These are phyloP conservation scores for Cymbopogon citratus DNA, from an alignment of 176 grass and related monocot genomes.

Conservation along the genomic window DNA sequence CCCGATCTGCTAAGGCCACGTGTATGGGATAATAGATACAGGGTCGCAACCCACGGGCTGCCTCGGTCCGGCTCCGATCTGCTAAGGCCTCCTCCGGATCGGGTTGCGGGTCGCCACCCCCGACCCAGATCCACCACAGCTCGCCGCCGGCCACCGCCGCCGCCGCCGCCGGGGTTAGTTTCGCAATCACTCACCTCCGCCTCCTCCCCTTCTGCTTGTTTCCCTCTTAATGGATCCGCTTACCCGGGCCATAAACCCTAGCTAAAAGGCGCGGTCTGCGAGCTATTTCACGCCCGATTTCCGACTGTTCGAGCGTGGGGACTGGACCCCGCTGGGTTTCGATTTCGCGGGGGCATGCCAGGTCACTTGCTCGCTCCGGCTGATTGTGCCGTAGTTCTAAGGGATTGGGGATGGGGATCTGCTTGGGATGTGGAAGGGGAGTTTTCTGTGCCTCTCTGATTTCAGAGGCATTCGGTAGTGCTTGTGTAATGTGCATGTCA, in stretches of 20 bases:
- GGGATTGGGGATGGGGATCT: constrained; percentile 12
- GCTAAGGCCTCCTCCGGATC: constrained; percentile 55
- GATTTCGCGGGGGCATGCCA: not conserved
- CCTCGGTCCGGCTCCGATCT: constrained; percentile 49
- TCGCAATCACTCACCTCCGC: not conserved
- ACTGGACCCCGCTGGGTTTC: not conserved
- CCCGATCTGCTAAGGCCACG: too few species aligned
- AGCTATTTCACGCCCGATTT: constrained; percentile 23
- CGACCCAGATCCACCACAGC: constrained; percentile 31
- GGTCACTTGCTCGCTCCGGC: not conserved
- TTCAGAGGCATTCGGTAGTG: not conserved
- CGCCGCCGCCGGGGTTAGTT: constrained; percentile 39
- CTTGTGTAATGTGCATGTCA: not conserved
- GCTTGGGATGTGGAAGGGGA: not conserved
- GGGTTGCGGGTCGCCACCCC: constrained; percentile 60
- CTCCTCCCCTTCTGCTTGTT: not conserved
- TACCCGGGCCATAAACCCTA: constrained; percentile 46
- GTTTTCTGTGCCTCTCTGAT: not conserved
- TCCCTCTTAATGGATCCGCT: constrained; percentile 24
- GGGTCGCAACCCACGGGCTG: constrained; percentile 28
- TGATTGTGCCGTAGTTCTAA: constrained; percentile 6
- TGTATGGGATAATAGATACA: too few species aligned
- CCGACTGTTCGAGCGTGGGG: not conserved
- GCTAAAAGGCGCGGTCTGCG: constrained; percentile 10
- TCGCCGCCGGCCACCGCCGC: constrained; percentile 34